These are phyloP conservation scores for Decorospora gaudefroyi DNA, from an alignment of 2,329 filamentous ascomycete genomes.

Conservation along the genomic window DNA sequence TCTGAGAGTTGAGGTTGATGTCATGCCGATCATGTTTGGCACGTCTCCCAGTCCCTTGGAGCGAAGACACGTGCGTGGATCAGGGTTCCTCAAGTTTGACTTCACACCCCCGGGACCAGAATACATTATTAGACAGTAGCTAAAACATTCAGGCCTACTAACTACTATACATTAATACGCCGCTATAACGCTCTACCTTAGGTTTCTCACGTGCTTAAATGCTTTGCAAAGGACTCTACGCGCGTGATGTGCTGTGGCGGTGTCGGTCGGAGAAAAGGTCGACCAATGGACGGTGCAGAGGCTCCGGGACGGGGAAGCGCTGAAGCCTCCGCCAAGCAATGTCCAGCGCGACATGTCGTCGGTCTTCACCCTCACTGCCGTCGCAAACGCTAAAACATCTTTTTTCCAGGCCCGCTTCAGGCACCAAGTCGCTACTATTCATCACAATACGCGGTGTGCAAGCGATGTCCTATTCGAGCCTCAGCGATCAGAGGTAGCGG, in stretches of 20 bases:
- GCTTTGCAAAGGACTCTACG: no score
- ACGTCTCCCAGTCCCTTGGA: no score
- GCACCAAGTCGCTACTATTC: neutral
- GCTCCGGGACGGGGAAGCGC: conserved; percentile 5
- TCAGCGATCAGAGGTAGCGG: conserved; percentile 22
- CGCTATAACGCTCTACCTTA: no score
- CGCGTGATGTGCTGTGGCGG: conserved; percentile 3
- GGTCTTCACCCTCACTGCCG: conserved; percentile 1
- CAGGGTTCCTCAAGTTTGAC: no score
- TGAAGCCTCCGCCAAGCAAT: conserved; percentile 12
- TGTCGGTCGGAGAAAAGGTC: conserved; percentile 4
- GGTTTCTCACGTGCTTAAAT: no score
- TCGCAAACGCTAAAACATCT: conserved; percentile 10
- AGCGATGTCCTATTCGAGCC: conserved; percentile 40
- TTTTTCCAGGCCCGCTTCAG: conserved; percentile 1
- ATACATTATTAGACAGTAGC: no score
- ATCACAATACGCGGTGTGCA: conserved; percentile 1
- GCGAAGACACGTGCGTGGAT: no score
- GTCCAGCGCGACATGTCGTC: conserved; percentile 9
- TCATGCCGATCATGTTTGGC: no score
- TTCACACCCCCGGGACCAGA: no score
- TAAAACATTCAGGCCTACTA: no score
- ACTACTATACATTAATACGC: no score
- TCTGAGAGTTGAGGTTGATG: no score
- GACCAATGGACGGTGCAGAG: conserved; percentile 7